Percentiles rank a stretch among this genome's conserved stretches.
phyloP scores from a whole-genome alignment of 2,329 filamentous ascomycete species.

The Endoconidiophora laricicola region DNA sequence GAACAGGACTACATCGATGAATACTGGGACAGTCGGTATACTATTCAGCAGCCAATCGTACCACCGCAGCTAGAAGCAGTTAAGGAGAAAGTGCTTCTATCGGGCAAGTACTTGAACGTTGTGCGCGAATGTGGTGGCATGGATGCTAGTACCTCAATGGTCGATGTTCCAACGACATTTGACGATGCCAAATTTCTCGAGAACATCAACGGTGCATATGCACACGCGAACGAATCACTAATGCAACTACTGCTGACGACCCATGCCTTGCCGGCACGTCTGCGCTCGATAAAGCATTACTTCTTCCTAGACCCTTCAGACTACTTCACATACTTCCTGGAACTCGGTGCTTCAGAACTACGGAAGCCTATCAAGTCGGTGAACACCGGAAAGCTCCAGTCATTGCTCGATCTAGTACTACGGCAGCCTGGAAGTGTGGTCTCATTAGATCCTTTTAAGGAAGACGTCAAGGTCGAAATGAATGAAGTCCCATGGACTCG shows the following conservation, averaged over 20 bases:
- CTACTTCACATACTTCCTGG: constrained; percentile 95
- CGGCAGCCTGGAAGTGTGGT: constrained; percentile 93
- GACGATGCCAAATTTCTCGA: constrained; percentile 85
- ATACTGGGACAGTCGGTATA: constrained; percentile 97
- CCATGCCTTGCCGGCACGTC: constrained; percentile 70
- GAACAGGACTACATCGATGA: constrained; percentile 97
- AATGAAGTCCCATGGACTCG: constrained; percentile 87
- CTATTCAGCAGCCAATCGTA: constrained; percentile 76
- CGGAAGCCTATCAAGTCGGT: constrained; percentile 77
- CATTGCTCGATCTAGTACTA: constrained; percentile 82
- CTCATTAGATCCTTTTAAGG: constrained; percentile 89
- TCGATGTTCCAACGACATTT: constrained; percentile 80
- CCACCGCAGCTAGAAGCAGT: constrained; percentile 82
- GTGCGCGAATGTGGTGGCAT: constrained; percentile 94
- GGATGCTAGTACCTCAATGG: constrained; percentile 74
- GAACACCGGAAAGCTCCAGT: constrained; percentile 87
- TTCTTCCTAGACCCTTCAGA: constrained; percentile 97
- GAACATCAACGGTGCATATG: constrained; percentile 90
- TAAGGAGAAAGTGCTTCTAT: constrained; percentile 85
- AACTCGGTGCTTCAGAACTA: constrained; percentile 75
- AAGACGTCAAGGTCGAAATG: constrained; percentile 95
- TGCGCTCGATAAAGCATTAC: constrained; percentile 91
- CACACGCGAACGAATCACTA: constrained; percentile 84
- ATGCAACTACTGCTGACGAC: constrained; percentile 83
- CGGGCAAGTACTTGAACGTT: constrained; percentile 95